Base-by-base conservation (phyloP, 176 grass and related monocot genomes). In the Canna indica region DNA sequence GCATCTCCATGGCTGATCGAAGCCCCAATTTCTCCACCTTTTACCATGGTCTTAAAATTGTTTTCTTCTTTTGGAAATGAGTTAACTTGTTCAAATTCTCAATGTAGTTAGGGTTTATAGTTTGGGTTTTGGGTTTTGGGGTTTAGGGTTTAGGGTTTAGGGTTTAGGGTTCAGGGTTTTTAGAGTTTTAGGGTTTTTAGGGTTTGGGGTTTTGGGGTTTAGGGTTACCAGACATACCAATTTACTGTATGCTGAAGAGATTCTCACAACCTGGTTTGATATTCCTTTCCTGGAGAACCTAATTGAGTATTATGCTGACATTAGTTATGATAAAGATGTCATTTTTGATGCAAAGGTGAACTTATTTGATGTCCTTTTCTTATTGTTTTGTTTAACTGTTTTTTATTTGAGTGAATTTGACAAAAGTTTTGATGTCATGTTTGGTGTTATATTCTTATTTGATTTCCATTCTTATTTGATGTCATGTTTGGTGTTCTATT, bases 291-390 rank as follows among this genome's bases (percentile, higher is more conserved):
- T 86, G 24, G 79, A 81, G 57, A 68, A 80, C 76, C 59, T 87
- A 48, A 75, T 96, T 28, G 87, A 75, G 44, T 78, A 78, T 86
- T 87, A 81, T 5, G 84, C 85, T 48, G 74, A 60, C 32, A 85
- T 68, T 59, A 71, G 57, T 77, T 81, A 84, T 77, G 69, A 81
- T 47, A 83, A 82, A 36, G 81, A 85, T 16, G 47, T 85, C 82
- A 64, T 88, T 80, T 81, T 76, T 81, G 79, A 64, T 78, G 88
- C 92, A 32, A 96, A 89, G 85, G 85, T 96, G 78, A 47, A 1
- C 39, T n/a, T 65, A 18, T 27, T 78, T 57, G 50, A 5, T 32
- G 7, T 31, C 5, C 3, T 56, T 28, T 68, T 48, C 63, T 13
- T 30, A 79, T 68, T 32, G 65, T 68, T 69, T 52, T 58, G 20